A percentile compares a stretch with the other conserved stretches of the same genome.
These are phyloP conservation scores for Trichoderma simmonsii DNA, from an alignment of 2,329 filamentous ascomycete genomes.

Conservation along the genomic window DNA sequence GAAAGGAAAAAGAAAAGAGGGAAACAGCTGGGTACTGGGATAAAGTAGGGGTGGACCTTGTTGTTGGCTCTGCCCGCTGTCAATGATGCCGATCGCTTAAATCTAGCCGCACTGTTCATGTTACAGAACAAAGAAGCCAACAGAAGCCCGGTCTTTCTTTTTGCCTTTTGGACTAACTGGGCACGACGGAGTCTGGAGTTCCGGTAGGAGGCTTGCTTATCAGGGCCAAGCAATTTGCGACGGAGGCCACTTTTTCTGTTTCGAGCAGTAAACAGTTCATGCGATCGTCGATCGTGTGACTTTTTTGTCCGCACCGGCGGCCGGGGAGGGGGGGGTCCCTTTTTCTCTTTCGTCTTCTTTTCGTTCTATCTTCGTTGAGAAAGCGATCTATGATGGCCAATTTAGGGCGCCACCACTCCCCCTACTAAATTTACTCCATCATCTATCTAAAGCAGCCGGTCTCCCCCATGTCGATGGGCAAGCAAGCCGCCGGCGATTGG, in stretches of 20 bases:
- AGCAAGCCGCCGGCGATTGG: not conserved
- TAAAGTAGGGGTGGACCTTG: not conserved
- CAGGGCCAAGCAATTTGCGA: conserved; percentile 13
- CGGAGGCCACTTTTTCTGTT: conserved; percentile 16
- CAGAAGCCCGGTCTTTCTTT: not conserved
- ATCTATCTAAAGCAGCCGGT: conserved; percentile 5
- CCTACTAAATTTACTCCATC: not conserved
- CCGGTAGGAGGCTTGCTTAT: not conserved
- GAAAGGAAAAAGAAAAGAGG: not conserved
- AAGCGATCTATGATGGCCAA: not conserved
- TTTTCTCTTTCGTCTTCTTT: not conserved
- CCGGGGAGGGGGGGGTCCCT: not conserved
- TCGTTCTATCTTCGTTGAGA: not conserved
- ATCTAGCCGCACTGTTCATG: conserved; percentile 13
- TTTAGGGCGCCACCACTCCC: not conserved
- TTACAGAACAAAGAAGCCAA: not conserved
- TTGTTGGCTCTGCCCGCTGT: conserved; percentile 11
- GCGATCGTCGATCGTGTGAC: conserved; percentile 18
- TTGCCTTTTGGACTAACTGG: not conserved
- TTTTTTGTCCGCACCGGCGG: not conserved
- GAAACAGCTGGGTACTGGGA: not conserved
- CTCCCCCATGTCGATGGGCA: not conserved
- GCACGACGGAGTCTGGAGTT: not conserved
- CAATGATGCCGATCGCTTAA: conserved; percentile 15
- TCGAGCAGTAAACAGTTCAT: conserved; percentile 14